Evolutionary conservation across 148 eudicot genomes (phyloP), one percentile per base, ranked within the genome.

Genomic region (Arbutus unedo): DNA sequence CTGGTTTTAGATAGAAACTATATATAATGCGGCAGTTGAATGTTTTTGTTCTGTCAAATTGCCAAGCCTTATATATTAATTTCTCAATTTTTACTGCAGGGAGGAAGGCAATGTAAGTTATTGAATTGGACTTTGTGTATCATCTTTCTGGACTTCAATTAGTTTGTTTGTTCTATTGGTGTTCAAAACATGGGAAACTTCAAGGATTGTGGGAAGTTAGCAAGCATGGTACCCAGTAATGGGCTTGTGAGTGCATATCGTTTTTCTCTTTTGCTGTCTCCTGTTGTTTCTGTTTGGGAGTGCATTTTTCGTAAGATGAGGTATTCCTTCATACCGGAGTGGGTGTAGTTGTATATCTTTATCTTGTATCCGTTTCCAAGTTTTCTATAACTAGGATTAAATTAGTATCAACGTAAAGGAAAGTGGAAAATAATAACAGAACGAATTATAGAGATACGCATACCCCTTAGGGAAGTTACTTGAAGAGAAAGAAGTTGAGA

Each of bases 251-350:
- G 83, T 73, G 76, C 92, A 64, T 92, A 91, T 79, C 92, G 87
- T 86, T 90, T 86, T 84, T 89, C 93, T 81, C 98, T 96, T 83
- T 84, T 87, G 21, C 91, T 93, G 74, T 90, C 93, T 73, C 99
- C 94, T 73, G 90, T 93, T 88, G 90, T 94, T 86, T 94, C 99
- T 73, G 88, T 96, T 82, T 94, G 99, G 99, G 98, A 93, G 79
- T 94, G 99, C 78, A 90, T 88, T 84, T 85, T 93, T 62, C 97
- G 99, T 82, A 96, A 93, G 86, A 92, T 95, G 88, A 91, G 94
- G 92, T 96, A 96, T 79, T 86, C 95, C 81, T 89, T 89, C 85
- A 92, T 91, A 85, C 97, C 98, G 81, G 98, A 94, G 92, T 96
- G 97, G 95, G 98, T 96, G 98, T 96, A 96, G 93, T 71, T 49